Conservation (phyloP, 805 yeast genomes). For the Cyberlindnera bimundalis region DNA sequence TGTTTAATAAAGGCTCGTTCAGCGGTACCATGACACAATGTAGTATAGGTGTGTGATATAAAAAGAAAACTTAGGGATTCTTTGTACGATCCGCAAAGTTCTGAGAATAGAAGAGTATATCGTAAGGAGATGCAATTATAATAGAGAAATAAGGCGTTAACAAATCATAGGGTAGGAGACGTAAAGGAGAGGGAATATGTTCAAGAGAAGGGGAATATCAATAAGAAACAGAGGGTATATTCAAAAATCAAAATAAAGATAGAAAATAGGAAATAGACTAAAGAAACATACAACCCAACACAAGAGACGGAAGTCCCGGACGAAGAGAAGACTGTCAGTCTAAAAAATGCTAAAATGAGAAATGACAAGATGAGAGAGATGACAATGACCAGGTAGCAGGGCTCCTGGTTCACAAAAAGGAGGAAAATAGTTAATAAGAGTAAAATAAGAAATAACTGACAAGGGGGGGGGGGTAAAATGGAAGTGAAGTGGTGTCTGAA, state of each 20-base stretch:
- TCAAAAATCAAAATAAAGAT: slow-evolving; percentile 7
- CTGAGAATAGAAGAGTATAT: not conserved
- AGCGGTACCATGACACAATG: too few species aligned
- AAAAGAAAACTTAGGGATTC: too few species aligned
- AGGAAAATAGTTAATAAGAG: slow-evolving; percentile 12
- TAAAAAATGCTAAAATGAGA: slow-evolving; percentile 1
- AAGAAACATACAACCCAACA: not conserved
- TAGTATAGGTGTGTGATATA: too few species aligned
- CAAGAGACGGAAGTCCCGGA: not conserved
- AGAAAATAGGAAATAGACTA: slow-evolving; percentile 2
- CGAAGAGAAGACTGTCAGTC: slow-evolving; percentile 1
- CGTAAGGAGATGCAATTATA: slow-evolving; percentile 2
- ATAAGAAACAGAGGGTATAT: slow-evolving; percentile 12
- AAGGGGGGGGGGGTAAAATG: too few species aligned
- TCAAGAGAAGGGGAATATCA: not conserved
- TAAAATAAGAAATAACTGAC: slow-evolving; percentile 3
- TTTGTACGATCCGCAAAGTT: too few species aligned
- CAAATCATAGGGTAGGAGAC: not conserved
- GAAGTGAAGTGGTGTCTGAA: not conserved
- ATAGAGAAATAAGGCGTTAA: not conserved
- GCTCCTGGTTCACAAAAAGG: slow-evolving; percentile 4
- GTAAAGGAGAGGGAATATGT: not conserved
- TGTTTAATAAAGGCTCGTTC: too few species aligned
- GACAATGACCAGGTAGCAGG: not conserved
- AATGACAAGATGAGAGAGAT: slow-evolving; percentile 7